Conservation (phyloP, 495 filamentous ascomycete species). For the Podospora fimiseda region DNA sequence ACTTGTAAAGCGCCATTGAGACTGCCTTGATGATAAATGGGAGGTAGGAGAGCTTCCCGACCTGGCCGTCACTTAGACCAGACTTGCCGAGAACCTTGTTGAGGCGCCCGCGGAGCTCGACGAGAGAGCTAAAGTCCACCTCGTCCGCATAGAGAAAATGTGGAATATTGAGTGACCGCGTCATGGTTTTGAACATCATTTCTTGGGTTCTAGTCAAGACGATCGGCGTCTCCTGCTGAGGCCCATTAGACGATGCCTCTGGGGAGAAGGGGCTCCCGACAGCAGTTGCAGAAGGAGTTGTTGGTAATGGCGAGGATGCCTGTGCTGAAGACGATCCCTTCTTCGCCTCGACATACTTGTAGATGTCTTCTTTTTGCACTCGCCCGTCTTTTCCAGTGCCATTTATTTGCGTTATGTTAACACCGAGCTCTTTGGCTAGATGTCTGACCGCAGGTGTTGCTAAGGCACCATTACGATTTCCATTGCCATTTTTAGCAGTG, state of each 20-base stretch:
- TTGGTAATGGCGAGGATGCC: slow-evolving; percentile 14
- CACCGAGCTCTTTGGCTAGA: slow-evolving; percentile 65
- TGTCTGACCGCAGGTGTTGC: slow-evolving; percentile 93
- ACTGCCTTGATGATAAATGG: slow-evolving; percentile 96
- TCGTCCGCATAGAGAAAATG: slow-evolving; percentile 92
- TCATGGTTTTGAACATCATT: slow-evolving; percentile 99
- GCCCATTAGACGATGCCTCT: slow-evolving; percentile 18
- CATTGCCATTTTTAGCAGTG: slow-evolving; percentile 3
- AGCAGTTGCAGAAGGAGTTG: slow-evolving; percentile 2
- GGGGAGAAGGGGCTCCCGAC: slow-evolving; percentile 11
- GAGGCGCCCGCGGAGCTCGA: slow-evolving; percentile 60
- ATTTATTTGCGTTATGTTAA: slow-evolving; percentile 67
- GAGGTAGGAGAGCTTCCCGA: slow-evolving; percentile 70
- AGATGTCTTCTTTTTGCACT: slow-evolving; percentile 91
- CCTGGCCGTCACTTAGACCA: slow-evolving; percentile 30
- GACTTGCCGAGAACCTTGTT: slow-evolving; percentile 49
- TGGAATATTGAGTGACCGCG: slow-evolving; percentile 77
- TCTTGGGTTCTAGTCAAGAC: slow-evolving; percentile 71
- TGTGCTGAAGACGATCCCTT: slow-evolving; percentile 26
- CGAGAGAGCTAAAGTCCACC: slow-evolving; percentile 67
- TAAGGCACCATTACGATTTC: slow-evolving; percentile 55
- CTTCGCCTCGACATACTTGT: slow-evolving; percentile 53
- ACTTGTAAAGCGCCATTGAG: slow-evolving; percentile 70
- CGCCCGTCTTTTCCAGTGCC: slow-evolving; percentile 91
- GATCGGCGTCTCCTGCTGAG: slow-evolving; percentile 59